Conservation (phyloP, 805 yeast species). For the Cyberlindnera suaveolens region DNA sequence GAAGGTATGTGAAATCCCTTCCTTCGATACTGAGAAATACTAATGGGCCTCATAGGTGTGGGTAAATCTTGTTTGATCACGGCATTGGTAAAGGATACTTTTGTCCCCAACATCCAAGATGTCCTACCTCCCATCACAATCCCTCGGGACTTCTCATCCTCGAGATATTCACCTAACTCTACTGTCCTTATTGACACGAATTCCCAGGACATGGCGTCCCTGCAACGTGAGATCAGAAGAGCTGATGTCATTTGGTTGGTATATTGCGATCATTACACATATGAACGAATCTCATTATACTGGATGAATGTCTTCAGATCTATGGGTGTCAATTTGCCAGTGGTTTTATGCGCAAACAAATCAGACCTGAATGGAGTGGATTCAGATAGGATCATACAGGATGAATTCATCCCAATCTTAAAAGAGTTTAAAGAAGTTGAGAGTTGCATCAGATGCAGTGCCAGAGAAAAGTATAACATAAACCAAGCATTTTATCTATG, state of each 20-base stretch:
- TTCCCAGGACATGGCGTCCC: constrained; percentile 49
- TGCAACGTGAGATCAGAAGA: constrained; percentile 69
- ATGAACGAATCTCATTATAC: constrained; percentile 82
- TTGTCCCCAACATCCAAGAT: constrained; percentile 68
- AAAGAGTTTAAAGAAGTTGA: constrained; percentile 93
- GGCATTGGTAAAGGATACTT: constrained; percentile 74
- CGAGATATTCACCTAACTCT: constrained; percentile 52
- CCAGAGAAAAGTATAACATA: constrained; percentile 76
- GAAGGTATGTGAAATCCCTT: constrained; percentile 41
- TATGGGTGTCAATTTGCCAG: constrained; percentile 88
- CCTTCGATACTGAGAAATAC: background rate
- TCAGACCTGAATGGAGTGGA: constrained; percentile 44
- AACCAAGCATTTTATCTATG: constrained; percentile 91
- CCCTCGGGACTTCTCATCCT: constrained; percentile 62
- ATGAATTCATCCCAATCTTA: constrained; percentile 79
- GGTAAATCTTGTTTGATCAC: constrained; percentile 80
- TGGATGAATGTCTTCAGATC: constrained; percentile 95
- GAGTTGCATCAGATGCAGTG: constrained; percentile 84
- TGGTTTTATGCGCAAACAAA: constrained; percentile 86
- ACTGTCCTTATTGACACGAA: constrained; percentile 80
- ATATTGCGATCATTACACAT: constrained; percentile 89
- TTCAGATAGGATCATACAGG: constrained; percentile 46
- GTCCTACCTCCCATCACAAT: constrained; percentile 81
- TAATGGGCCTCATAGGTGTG: constrained; percentile 34
- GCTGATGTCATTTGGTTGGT: constrained; percentile 95